Conservation (phyloP, 495 filamentous ascomycete species). For the Pseudoneurospora amorphoporcata region DNA sequence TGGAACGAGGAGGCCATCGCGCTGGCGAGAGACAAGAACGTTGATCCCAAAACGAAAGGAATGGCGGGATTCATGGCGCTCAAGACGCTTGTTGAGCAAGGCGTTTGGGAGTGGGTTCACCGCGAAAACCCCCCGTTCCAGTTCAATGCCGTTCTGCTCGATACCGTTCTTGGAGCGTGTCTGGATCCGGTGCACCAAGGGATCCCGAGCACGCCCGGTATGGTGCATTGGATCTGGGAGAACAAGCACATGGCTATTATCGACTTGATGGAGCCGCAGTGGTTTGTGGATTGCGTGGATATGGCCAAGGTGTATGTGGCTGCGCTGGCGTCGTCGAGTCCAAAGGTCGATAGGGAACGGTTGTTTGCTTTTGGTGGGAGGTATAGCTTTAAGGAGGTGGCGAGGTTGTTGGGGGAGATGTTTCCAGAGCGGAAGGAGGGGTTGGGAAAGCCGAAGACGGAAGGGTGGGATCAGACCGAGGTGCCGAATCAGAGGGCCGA, state of each 20-base stretch:
- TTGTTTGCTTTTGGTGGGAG: constrained; percentile 22
- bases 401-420: constrained; percentile 19
- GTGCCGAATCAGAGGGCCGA: constrained; percentile 22
- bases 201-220: constrained; percentile 21
- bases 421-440: constrained; percentile 15
- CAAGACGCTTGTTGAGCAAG: constrained; percentile 23
- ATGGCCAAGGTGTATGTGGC: constrained; percentile 21
- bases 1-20: constrained; percentile 23
- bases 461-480: constrained; percentile 23
- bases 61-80: constrained; percentile 28
- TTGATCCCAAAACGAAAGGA: constrained; percentile 10
- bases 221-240: constrained; percentile 24
- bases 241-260: constrained; percentile 12
- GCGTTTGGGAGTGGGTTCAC: constrained; percentile 27
- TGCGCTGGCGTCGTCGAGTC: constrained; percentile 16
- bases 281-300: constrained; percentile 23
- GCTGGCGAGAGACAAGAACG: constrained; percentile 10
- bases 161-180: constrained; percentile 23
- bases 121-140: constrained; percentile 17
- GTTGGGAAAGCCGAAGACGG: constrained; percentile 14
- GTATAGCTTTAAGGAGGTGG: constrained; percentile 23
- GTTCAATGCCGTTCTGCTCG: constrained; percentile 24
- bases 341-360: constrained; percentile 20
- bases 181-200: constrained; percentile 21
- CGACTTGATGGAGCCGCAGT: constrained; percentile 23